Evolutionary conservation across 1,139 yeast genomes (phyloP), one percentile per base, ranked within the genome.

Genomic region (Kodamaea ohmeri): DNA sequence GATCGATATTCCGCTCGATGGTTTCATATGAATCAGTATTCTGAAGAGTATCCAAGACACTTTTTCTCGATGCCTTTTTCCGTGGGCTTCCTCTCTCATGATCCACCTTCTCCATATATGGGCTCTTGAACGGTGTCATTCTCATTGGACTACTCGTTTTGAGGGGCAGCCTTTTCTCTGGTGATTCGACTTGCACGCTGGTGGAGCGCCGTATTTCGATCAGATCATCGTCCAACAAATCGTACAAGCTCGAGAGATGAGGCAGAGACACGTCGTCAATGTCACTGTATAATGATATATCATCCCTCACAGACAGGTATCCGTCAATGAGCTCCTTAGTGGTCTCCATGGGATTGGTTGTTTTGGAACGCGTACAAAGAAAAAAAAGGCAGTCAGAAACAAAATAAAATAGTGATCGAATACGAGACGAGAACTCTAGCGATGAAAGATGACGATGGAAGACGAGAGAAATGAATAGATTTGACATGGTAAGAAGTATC

Each of bases 51-150:
- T 31, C 12, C 8, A 24, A 14, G 5, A 18, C 26, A 9, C 32
- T 20, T 21, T 30, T 25, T 36, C 19, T 39, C 19, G 31, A 25
- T 20, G 28, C 41, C 36, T 41, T 50, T 22, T 40, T 36, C 6
- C 52, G 55, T 14, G 46, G 37, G 16, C 42, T 41, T 1, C 48
- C 46, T 34, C 59, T 39, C 32, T 46, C 50, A 8, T 50, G 36
- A 25, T 38, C 37, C 9, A 55, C 28, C 27, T 51, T 51, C 19
- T 51, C 56, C 40, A 42, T 52, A 37, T 54, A 56, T 33, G 55
- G 59, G 35, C 50, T 48, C 39, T 50, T 53, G 13, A 47, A 29
- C 1, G 60, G 58, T 1, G 56, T 48, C 7, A 34, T 25, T 20
- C 27, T 37, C 28, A 44, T 35, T 4, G 48, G 49, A 33, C 48